These are phyloP conservation scores for Wickerhamiella spandovensis DNA, from an alignment of 805 yeast species.

Conservation along the genomic window DNA sequence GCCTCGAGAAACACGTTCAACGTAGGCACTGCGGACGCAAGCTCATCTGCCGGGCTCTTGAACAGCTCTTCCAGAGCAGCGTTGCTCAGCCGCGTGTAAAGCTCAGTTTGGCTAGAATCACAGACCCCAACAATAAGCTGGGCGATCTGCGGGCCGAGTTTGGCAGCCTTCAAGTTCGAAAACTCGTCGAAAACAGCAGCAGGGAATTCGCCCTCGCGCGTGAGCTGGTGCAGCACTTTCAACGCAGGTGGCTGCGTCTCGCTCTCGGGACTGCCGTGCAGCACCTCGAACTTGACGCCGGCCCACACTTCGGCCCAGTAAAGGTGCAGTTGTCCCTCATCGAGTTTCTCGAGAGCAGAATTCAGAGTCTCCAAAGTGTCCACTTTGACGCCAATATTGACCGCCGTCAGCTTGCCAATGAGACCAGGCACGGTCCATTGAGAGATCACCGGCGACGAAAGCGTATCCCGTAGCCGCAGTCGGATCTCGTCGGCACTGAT, in stretches of 20 bases:
- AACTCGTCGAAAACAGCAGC: slow-evolving; percentile 19
- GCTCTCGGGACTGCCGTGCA: slow-evolving; percentile 57
- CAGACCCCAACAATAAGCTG: slow-evolving; percentile 6
- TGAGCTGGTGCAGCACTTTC: slow-evolving; percentile 32
- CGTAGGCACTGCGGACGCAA: background rate
- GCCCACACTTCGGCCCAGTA: slow-evolving; percentile 75
- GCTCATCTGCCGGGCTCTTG: slow-evolving; percentile 2
- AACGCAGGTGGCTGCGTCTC: slow-evolving; percentile 31
- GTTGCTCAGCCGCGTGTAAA: slow-evolving; percentile 4
- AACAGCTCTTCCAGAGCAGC: slow-evolving; percentile 34
- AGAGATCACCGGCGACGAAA: slow-evolving; percentile 54
- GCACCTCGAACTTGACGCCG: slow-evolving; percentile 75
- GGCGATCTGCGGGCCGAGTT: slow-evolving; percentile 7
- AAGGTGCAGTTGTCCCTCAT: slow-evolving; percentile 34
- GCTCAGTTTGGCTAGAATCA: background rate
- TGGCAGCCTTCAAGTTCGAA: background rate
- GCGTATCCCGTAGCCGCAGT: slow-evolving; percentile 40
- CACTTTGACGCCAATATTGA: slow-evolving; percentile 30
- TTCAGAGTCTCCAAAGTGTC: slow-evolving; percentile 59
- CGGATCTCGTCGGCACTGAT: slow-evolving; percentile 67
- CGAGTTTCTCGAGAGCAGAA: slow-evolving; percentile 41
- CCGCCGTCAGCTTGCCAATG: slow-evolving; percentile 55
- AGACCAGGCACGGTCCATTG: slow-evolving; percentile 64
- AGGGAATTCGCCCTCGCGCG: slow-evolving; percentile 27
- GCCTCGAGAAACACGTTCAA: slow-evolving; percentile 19